These are phyloP conservation scores for Fusarium multiceps DNA, from an alignment of 2,329 filamentous ascomycete genomes.

Conservation along the genomic window DNA sequence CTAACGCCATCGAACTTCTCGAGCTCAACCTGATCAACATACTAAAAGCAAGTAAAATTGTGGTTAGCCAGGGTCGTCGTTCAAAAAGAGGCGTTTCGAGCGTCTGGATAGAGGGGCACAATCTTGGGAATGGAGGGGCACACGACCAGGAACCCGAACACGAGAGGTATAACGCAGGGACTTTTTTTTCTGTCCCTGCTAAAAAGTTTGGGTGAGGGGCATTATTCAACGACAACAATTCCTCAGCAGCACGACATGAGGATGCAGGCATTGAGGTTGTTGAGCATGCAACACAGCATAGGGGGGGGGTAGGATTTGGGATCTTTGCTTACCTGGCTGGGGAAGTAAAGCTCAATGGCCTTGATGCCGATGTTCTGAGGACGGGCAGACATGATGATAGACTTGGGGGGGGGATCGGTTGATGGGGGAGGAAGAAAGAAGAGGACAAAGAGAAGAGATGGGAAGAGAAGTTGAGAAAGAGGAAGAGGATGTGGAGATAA, in stretches of 20 bases:
- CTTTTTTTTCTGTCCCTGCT: slow-evolving; percentile 29
- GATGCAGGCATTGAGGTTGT: slow-evolving; percentile 17
- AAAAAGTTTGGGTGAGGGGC: slow-evolving; percentile 40
- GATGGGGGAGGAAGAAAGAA: slow-evolving; percentile 22
- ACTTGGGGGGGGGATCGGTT: slow-evolving; percentile 16
- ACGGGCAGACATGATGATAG: slow-evolving; percentile 73
- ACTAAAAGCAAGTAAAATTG: slow-evolving; percentile 61
- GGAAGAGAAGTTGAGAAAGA: slow-evolving; percentile 30
- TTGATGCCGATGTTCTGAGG: slow-evolving; percentile 92
- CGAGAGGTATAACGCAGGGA: slow-evolving; percentile 36
- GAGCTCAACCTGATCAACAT: slow-evolving; percentile 84
- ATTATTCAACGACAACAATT: slow-evolving; percentile 29
- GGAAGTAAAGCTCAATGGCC: slow-evolving; percentile 91
- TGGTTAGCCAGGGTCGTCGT: slow-evolving; percentile 46
- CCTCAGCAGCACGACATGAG: slow-evolving; percentile 10
- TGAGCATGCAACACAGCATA: slow-evolving; percentile 18
- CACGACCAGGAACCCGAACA: slow-evolving; percentile 39
- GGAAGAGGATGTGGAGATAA: slow-evolving; percentile 31
- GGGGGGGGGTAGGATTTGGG: background rate
- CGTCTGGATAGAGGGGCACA: slow-evolving; percentile 41
- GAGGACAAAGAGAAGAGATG: slow-evolving; percentile 29
- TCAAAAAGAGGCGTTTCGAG: slow-evolving; percentile 22
- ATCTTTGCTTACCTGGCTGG: slow-evolving; percentile 75
- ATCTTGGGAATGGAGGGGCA: slow-evolving; percentile 41
- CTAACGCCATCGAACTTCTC: slow-evolving; percentile 88